Conservation (phyloP, 257 asterid genomes). For the Penstemon eatonii region DNA sequence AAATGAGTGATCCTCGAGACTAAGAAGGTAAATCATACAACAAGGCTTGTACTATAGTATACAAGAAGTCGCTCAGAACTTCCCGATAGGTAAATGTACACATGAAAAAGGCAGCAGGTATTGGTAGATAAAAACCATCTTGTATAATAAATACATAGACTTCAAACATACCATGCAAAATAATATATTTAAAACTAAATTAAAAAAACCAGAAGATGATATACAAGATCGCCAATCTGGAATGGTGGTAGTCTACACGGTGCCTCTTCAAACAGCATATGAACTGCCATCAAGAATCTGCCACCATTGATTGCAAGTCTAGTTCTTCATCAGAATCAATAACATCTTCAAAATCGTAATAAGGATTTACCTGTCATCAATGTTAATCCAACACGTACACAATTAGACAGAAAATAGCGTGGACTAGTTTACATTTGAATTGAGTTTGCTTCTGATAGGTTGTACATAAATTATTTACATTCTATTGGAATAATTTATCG, state of each 20-base stretch:
- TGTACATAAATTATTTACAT: conserved; percentile 1
- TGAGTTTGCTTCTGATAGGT: not conserved
- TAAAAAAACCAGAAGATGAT: conserved; percentile 3
- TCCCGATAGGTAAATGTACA: conserved; percentile 6
- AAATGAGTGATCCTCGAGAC: not conserved
- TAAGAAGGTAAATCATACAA: not conserved
- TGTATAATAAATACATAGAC: conserved; percentile 7
- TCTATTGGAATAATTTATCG: conserved; percentile 1
- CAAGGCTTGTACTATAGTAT: no score
- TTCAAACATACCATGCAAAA: not conserved
- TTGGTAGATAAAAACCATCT: conserved; percentile 17
- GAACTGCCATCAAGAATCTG: conserved; percentile 40
- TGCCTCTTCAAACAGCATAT: conserved; percentile 26
- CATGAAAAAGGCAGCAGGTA: conserved; percentile 26
- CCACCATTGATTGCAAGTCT: conserved; percentile 79
- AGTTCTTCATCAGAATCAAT: conserved; percentile 94
- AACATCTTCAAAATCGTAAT: conserved; percentile 72
- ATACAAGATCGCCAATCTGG: conserved; percentile 17
- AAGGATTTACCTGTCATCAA: conserved; percentile 73
- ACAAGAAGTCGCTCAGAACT: no score
- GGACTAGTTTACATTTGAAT: not conserved
- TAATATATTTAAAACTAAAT: no score
- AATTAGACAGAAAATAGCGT: not conserved
- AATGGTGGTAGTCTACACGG: not conserved
- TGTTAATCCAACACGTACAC: conserved; percentile 1